Base-by-base conservation (phyloP, 2,329 filamentous ascomycete species). In the Paecilomyces niveus region DNA sequence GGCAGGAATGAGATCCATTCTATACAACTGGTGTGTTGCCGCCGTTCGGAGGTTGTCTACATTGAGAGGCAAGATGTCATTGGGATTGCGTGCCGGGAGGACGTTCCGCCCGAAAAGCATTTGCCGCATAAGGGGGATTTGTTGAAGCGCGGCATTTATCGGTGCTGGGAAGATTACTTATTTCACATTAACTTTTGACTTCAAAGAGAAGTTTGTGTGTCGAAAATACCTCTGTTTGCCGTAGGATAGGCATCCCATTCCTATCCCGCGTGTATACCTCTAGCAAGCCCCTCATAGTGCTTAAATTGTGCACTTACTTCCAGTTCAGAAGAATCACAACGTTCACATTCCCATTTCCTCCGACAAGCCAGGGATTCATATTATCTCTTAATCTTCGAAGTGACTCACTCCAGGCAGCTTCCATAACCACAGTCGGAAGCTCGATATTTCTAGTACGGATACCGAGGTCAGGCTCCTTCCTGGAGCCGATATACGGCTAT, bases 391-490 rank as follows among this genome's bases (percentile, higher is more conserved):
- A 39, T 15, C 50, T 8, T 15, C 10, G 6, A 21, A 31, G 31
- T n/a, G 58, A 56, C 26, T 60, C 49, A 22, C 21, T 39, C 58
- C 56, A 60, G 3, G 53, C 53, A 13, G 58, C 33, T 32, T 58
- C 53, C 3, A 60, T 55, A 10, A 56, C 54, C 15, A 61, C 29
- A 54, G 57, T 56, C 18, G 58, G 60, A 22, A 59, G 54, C 22
- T 32, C 22, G 22, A 22, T 22, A 3, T 22, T 22, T 22, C 22
- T 22, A 22, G 54, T 15, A 33, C 31, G 45, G 15, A 64, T n/a
- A 32, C 39, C 57, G 35, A 59, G 54, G 53, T 61, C 62, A n/a
- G 61, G 58, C 51, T 64, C 57, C 35, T 64, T 64, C 21, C 57
- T 50, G 15, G 62, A 64, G 22, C 52, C 35, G 15, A 51, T 33